Conservation (phyloP, 768 basidiomycete genomes). For the Hygrophoropsis aurantiaca region DNA sequence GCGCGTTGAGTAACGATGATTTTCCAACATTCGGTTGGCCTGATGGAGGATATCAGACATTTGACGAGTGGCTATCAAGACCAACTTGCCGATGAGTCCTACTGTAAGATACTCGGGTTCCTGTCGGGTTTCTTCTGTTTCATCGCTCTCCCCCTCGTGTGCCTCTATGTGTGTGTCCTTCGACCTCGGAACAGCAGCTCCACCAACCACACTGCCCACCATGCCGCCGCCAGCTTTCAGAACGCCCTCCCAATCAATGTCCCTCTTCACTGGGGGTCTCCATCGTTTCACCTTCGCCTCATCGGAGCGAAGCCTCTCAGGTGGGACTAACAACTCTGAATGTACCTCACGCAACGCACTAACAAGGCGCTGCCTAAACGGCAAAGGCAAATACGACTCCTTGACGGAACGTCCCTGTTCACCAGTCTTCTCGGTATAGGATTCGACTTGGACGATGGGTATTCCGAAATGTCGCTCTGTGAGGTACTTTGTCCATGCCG, state of each 20-base stretch:
- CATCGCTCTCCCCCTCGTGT: constrained; percentile 11
- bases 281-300: constrained; percentile 56
- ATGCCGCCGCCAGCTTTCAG: constrained; percentile 41
- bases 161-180: constrained; percentile 17
- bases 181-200: constrained; percentile 35
- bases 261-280: constrained; percentile 61
- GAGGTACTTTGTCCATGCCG: constrained; percentile 67
- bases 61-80: background rate
- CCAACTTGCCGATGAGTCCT: constrained; percentile 68
- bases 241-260: constrained; percentile 76
- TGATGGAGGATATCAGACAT: constrained; percentile 18
- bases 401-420: constrained; percentile 49
- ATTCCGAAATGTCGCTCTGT: constrained; percentile 49
- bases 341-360: constrained; percentile 66
- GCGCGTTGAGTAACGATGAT: constrained; percentile 86
- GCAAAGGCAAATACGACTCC: constrained; percentile 68
- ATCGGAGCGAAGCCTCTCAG: constrained; percentile 49
- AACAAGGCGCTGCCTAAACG: constrained; percentile 65
- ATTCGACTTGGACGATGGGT: constrained; percentile 73
- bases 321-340: constrained; percentile 64
- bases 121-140: constrained; percentile 19
- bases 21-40: constrained; percentile 98
- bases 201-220: constrained; percentile 46
- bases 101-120: constrained; percentile 70
- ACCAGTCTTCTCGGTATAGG: constrained; percentile 58